phyloP scores from a whole-genome alignment of 2,329 filamentous ascomycete genomes.

The Berkeleyomyces basicola region DNA sequence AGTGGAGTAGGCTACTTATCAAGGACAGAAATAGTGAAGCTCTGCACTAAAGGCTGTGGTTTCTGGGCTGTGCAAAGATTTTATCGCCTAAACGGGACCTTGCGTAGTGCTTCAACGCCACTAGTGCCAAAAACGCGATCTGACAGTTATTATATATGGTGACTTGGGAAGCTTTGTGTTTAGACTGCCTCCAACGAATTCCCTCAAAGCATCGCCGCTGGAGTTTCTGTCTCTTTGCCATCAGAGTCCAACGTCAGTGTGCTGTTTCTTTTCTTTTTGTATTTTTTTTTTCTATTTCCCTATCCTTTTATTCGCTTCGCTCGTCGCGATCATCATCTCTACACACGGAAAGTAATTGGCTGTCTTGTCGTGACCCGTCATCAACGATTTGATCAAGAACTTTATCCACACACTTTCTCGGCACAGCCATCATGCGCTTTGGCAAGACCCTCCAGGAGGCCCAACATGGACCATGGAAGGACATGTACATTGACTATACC shows the following conservation, averaged over 20 bases:
- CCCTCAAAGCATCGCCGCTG: not conserved
- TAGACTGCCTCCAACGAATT: not conserved
- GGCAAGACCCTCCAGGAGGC: conserved; percentile 71
- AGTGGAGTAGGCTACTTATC: not conserved
- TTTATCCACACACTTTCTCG: not conserved
- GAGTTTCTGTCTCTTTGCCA: not conserved
- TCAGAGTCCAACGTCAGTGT: not conserved
- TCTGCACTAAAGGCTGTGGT: not conserved
- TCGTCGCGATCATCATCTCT: no score
- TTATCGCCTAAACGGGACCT: not conserved
- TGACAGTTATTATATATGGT: not conserved
- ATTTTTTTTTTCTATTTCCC: no score
- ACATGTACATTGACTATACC: conserved; percentile 86
- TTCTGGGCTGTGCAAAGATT: not conserved
- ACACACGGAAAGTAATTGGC: not conserved
- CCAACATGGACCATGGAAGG: conserved; percentile 75
- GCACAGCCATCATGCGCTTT: conserved; percentile 57
- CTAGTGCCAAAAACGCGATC: conserved; percentile 4
- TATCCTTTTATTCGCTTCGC: no score
- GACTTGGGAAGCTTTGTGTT: not conserved
- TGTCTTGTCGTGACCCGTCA: not conserved
- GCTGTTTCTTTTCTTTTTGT: no score
- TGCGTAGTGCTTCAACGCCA: not conserved
- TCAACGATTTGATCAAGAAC: not conserved
- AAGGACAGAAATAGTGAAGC: not conserved